Evolutionary conservation across 1,139 yeast genomes (phyloP).

Genomic region (Yamadazyma siamensis): DNA sequence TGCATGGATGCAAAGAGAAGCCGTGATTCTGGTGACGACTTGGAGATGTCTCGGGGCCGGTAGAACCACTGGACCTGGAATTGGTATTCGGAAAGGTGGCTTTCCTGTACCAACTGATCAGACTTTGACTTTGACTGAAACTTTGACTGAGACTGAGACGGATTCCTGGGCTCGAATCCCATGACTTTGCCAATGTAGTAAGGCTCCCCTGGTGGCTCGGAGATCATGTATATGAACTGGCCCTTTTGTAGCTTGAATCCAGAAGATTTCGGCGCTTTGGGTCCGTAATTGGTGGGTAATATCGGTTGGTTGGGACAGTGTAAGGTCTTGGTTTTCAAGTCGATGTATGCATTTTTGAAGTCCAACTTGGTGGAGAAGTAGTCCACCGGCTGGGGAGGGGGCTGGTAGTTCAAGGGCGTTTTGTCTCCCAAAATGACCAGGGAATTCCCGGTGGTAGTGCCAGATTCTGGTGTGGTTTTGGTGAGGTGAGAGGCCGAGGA

Average conservation of each 20-base stretch:
- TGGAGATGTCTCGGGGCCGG: slow-evolving; percentile 80
- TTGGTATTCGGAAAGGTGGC: slow-evolving; percentile 35
- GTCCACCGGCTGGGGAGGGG: slow-evolving; percentile 26
- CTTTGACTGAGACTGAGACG: slow-evolving; percentile 1
- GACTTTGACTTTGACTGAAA: not conserved
- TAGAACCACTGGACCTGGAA: slow-evolving; percentile 90
- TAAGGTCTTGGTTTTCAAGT: slow-evolving; percentile 27
- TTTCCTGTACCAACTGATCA: not conserved
- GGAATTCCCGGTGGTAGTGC: not conserved
- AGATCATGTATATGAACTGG: slow-evolving; percentile 78
- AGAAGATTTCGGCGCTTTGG: slow-evolving; percentile 13
- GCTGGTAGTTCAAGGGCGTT: slow-evolving; percentile 41
- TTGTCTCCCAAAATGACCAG: slow-evolving; percentile 4
- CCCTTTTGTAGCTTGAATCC: slow-evolving; percentile 38
- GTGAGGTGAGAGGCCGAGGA: not conserved
- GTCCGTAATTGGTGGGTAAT: slow-evolving; percentile 7
- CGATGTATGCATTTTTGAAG: slow-evolving; percentile 33
- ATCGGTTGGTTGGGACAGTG: slow-evolving; percentile 30
- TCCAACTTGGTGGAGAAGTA: slow-evolving; percentile 37
- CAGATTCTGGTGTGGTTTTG: not conserved
- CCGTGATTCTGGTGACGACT: slow-evolving; percentile 67
- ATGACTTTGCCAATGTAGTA: slow-evolving; percentile 83
- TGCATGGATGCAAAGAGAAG: slow-evolving; percentile 83
- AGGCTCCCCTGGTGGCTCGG: slow-evolving; percentile 96
- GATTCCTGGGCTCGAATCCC: slow-evolving; percentile 56